Evolutionary conservation across 139 green algal species (phyloP).

Genomic region (Coccomyxa sp.): DNA sequence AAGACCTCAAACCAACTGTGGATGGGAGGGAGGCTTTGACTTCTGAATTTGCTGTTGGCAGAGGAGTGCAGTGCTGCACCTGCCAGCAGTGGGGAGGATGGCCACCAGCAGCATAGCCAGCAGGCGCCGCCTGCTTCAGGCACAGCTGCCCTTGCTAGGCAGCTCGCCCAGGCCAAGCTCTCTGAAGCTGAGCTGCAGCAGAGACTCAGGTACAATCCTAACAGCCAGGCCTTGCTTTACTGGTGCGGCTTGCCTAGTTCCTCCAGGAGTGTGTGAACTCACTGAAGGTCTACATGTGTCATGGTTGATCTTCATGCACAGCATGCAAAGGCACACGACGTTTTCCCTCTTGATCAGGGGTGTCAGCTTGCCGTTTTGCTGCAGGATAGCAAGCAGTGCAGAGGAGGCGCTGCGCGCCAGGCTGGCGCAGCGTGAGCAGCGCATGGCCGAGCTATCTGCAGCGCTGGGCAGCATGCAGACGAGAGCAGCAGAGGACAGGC

Average conservation of each 20-base stretch:
- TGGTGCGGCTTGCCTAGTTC: background rate
- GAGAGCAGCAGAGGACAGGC: background rate
- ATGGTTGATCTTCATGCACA: background rate
- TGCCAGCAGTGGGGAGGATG: no score
- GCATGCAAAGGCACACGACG: background rate
- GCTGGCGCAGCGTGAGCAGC: constrained; percentile 47
- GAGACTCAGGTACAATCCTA: constrained; percentile 44
- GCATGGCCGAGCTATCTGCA: constrained; percentile 52
- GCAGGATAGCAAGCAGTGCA: constrained; percentile 10
- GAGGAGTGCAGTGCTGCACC: no score
- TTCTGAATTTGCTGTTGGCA: no score
- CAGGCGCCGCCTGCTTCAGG: no score
- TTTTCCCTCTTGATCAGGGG: background rate
- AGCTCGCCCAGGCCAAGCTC: constrained; percentile 60
- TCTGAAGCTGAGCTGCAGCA: constrained; percentile 50
- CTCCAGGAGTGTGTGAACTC: background rate
- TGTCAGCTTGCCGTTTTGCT: no score
- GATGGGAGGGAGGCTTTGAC: no score
- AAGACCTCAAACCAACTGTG: no score
- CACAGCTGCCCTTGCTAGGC: constrained; percentile 34
- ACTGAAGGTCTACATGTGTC: no score
- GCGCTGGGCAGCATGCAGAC: constrained; percentile 14
- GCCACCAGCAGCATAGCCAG: no score
- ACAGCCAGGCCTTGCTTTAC: background rate
- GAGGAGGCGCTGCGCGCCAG: constrained; percentile 54